phyloP scores from a whole-genome alignment of 768 basidiomycete genomes.

The Agaricus blazei region DNA sequence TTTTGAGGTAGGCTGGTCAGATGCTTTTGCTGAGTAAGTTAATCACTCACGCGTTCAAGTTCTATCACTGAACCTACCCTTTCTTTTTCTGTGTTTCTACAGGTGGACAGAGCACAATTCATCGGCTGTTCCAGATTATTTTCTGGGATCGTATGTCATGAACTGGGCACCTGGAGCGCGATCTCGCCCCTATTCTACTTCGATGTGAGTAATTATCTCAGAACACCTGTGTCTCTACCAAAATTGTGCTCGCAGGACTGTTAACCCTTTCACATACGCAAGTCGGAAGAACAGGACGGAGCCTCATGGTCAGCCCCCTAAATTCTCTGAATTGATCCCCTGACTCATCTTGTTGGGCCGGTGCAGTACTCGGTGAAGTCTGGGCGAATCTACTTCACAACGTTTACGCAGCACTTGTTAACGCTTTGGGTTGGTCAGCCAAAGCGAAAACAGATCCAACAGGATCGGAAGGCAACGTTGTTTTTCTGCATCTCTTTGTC shows the following conservation, averaged over 20 bases:
- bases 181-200: conserved; percentile 44
- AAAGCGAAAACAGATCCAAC: conserved; percentile 33
- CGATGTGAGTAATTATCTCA: conserved; percentile 20
- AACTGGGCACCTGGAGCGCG: conserved; percentile 44
- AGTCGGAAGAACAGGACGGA: conserved; percentile 2
- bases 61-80: background rate
- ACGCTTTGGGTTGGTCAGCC: conserved; percentile 25
- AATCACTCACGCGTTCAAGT: background rate
- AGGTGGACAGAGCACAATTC: conserved; percentile 30
- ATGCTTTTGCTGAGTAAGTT: conserved; percentile 31
- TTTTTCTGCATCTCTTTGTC: conserved; percentile 44
- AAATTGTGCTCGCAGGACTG: background rate
- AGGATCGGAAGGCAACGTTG: conserved; percentile 36
- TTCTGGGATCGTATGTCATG: conserved; percentile 40
- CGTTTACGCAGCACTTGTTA: conserved; percentile 33
- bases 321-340: background rate
- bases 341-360: background rate
- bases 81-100: background rate
- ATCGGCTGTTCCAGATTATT: conserved; percentile 23
- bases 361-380: conserved; percentile 43
- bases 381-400: conserved; percentile 41
- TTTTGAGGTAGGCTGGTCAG: conserved; percentile 28
- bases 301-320: background rate
- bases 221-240: no score
- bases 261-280: conserved; percentile 8